phyloP scores from a whole-genome alignment of 805 yeast genomes.

The Candida hungchunana region DNA sequence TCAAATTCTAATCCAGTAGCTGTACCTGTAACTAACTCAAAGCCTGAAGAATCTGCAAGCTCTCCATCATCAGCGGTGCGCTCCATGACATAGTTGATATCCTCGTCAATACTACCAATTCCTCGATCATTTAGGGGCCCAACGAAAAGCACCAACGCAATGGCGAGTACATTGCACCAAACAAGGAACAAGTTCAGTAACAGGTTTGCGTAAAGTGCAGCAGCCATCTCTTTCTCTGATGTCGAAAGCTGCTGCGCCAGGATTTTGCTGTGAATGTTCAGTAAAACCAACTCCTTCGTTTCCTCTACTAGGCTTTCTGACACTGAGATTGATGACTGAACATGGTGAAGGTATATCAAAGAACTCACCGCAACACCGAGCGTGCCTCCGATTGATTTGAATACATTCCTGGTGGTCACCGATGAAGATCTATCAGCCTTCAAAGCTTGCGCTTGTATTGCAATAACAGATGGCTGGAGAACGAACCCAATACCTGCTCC shows the following conservation, averaged over 20 bases:
- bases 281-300: slow-evolving; percentile 9
- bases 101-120: slow-evolving; percentile 7
- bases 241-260: slow-evolving; percentile 1
- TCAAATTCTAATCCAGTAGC: no score
- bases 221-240: slow-evolving; percentile 4
- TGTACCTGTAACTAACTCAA: no score
- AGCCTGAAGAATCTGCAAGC: no score
- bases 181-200: slow-evolving; percentile 8
- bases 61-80: no score
- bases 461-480: slow-evolving; percentile 33
- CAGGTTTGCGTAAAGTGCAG: slow-evolving; percentile 7
- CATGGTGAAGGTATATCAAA: slow-evolving; percentile 10
- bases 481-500: slow-evolving; percentile 40
- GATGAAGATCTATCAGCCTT: slow-evolving; percentile 54
- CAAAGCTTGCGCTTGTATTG: slow-evolving; percentile 49
- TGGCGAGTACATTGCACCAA: slow-evolving; percentile 8
- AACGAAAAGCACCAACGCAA: slow-evolving; percentile 7
- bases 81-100: slow-evolving; percentile 1
- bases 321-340: slow-evolving; percentile 1
- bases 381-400: slow-evolving; percentile 56
- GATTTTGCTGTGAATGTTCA: slow-evolving; percentile 7
- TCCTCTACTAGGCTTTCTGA: slow-evolving; percentile 5
- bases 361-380: slow-evolving; percentile 46
- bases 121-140: slow-evolving; percentile 6
- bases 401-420: slow-evolving; percentile 50